Evolutionary conservation across 495 filamentous ascomycete species (phyloP), one percentile per base, ranked within the genome.

Genomic region (Annulohypoxylon maeteangense): DNA sequence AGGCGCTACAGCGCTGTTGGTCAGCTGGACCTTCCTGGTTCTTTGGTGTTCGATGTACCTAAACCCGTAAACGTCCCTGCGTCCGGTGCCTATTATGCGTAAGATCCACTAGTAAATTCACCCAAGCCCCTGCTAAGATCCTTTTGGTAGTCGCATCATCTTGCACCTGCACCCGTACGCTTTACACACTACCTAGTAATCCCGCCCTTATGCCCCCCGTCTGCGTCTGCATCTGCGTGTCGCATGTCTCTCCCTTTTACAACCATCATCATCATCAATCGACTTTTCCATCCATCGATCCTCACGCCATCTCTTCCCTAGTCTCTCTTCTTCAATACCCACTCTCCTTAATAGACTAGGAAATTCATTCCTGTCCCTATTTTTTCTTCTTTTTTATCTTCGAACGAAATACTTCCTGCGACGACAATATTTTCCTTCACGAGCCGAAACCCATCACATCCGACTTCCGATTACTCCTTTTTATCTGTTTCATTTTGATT

Each of bases 301-400:
- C 55, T 68, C 69, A 58, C 53, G 18, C 54, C 64, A 65, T 65
- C 65, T 58, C 20, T 59, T 61, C 20, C 59, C 65, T 63, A 67
- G 57, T 67, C 64, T 29, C 47, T 25, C 20, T n/a, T 51, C 47
- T 72, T 55, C 36, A 60, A 68, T 53, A 51, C 45, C 45, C 54
- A 72, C 69, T 64, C 60, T 72, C 69, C 64, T 72, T 72, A 42
- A 72, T n/a, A 59, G 50, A 59, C 58, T 58, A 65, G 69, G 62
- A 62, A 57, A 57, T 23, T 22, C 18, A 48, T 50, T 50, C 20
- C 48, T 20, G 42, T 67, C 64, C 51, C 44, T 53, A 61, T 55
- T 62, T 57, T 61, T 50, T 36, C 29, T 34, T 51, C 44, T 44
- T 67, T 66, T 53, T 57, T 45, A 38, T n/a, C 57, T 53, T 64